Percentiles rank a stretch among this genome's conserved stretches.
Evolutionary conservation across 1,139 yeast species (phyloP).

Genomic region (Candida mesenterica): DNA sequence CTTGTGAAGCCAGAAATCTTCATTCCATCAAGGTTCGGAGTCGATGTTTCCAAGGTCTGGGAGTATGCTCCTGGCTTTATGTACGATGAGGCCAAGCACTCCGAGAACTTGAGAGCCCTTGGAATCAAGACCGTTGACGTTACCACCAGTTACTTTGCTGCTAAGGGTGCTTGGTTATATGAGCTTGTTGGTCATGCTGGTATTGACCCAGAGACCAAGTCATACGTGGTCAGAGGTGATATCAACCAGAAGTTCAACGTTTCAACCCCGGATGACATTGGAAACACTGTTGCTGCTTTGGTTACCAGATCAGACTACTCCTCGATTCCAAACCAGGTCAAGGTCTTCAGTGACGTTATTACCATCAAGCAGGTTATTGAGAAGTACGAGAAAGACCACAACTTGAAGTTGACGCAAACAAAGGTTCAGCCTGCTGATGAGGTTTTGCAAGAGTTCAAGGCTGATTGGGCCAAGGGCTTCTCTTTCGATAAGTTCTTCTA

Average conservation of each 20-base stretch:
- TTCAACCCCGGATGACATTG: slow-evolving; percentile 46
- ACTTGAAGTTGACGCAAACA: slow-evolving; percentile 32
- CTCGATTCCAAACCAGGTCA: slow-evolving; percentile 45
- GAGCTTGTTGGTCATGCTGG: slow-evolving; percentile 39
- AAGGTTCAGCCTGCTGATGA: slow-evolving; percentile 28
- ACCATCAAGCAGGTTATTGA: slow-evolving; percentile 40
- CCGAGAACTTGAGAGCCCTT: slow-evolving; percentile 35
- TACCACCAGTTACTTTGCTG: slow-evolving; percentile 43
- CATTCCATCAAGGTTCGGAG: slow-evolving; percentile 64
- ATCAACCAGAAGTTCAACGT: slow-evolving; percentile 32
- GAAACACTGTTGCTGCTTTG: slow-evolving; percentile 36
- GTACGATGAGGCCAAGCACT: slow-evolving; percentile 36
- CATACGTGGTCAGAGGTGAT: slow-evolving; percentile 42
- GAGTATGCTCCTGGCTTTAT: slow-evolving; percentile 34
- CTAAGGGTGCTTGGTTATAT: slow-evolving; percentile 37
- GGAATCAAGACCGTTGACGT: slow-evolving; percentile 57
- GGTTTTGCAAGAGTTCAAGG: slow-evolving; percentile 29
- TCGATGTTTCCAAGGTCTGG: slow-evolving; percentile 29
- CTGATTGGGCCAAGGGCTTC: slow-evolving; percentile 30
- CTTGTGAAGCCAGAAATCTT: slow-evolving; percentile 49
- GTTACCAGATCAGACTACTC: slow-evolving; percentile 38
- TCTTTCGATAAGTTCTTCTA: slow-evolving; percentile 20
- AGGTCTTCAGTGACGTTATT: slow-evolving; percentile 41
- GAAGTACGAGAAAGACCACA: slow-evolving; percentile 40
- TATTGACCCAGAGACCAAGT: slow-evolving; percentile 29